A percentile compares a stretch with the other conserved stretches of the same genome.
Evolutionary conservation across 2,329 filamentous ascomycete species (phyloP).

Genomic region (Coleophoma cylindrospora): DNA sequence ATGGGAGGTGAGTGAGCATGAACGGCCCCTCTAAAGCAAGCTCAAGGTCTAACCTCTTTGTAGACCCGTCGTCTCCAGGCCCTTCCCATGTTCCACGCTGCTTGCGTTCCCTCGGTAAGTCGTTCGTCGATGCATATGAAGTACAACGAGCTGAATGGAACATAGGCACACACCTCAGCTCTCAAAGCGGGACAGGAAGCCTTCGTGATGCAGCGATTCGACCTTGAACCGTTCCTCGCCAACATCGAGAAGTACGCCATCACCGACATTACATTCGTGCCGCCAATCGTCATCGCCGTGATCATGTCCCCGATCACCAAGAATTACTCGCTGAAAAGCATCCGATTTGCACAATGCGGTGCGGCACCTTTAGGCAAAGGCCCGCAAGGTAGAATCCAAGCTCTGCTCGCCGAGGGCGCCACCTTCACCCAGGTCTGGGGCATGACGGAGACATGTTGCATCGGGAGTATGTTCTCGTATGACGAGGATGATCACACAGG

Average conservation of each 20-base stretch:
- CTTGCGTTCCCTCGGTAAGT: constrained; percentile 56
- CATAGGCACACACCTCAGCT: constrained; percentile 62
- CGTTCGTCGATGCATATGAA: not conserved
- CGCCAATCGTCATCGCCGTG: constrained; percentile 69
- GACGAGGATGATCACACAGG: constrained; percentile 47
- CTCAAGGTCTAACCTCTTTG: constrained; percentile 35
- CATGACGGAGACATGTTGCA: constrained; percentile 40
- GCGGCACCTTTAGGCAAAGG: constrained; percentile 41
- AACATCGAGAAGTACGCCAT: constrained; percentile 64
- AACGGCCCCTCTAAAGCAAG: constrained; percentile 43
- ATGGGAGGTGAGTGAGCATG: constrained; percentile 51
- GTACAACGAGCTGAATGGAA: constrained; percentile 39
- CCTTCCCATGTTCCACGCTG: constrained; percentile 54
- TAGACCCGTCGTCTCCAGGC: constrained; percentile 43
- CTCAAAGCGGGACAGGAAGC: constrained; percentile 12
- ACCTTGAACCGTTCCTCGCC: constrained; percentile 66
- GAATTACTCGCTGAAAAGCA: constrained; percentile 50
- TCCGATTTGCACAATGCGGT: constrained; percentile 34
- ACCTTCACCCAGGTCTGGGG: constrained; percentile 45
- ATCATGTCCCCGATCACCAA: constrained; percentile 17
- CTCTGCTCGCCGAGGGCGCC: constrained; percentile 33
- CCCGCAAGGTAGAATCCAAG: constrained; percentile 33
- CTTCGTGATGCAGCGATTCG: constrained; percentile 23
- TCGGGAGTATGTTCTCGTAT: constrained; percentile 14
- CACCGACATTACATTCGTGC: constrained; percentile 62